A percentile compares a stretch with the other conserved stretches of the same genome.
phyloP scores from a whole-genome alignment of 2,329 filamentous ascomycete genomes.

The Waltergamsia citrina region DNA sequence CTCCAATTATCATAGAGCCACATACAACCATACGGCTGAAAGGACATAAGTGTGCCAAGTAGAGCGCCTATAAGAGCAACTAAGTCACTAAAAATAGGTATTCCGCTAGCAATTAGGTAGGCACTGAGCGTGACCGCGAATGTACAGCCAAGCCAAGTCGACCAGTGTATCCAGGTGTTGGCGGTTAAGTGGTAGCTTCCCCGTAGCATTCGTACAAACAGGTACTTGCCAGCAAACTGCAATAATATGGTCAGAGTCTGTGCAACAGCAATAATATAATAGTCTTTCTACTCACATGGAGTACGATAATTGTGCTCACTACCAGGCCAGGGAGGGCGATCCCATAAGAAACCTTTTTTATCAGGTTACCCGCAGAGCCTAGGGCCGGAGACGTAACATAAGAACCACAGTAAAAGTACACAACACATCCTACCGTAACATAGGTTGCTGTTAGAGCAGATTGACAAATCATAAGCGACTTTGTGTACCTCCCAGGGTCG shows the following conservation, averaged over 20 bases:
- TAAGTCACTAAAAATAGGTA: conserved; percentile 17
- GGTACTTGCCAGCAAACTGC: conserved; percentile 42
- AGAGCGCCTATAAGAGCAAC: conserved; percentile 16
- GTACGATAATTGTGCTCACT: conserved; percentile 15
- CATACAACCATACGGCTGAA: conserved; percentile 22
- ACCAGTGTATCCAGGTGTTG: conserved; percentile 13
- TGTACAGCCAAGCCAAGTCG: conserved; percentile 15
- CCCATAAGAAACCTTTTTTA: conserved; percentile 36
- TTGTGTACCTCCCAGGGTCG: conserved; percentile 16
- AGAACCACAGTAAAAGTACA: conserved; percentile 35
- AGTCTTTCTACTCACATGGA: conserved; percentile 15
- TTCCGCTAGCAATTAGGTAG: conserved; percentile 17
- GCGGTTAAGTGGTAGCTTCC: conserved; percentile 13
- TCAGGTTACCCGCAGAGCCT: conserved; percentile 27
- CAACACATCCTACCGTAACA: too few relatives aligned
- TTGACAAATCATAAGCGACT: conserved; percentile 14
- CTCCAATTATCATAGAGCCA: conserved; percentile 33
- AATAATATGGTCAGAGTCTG: not conserved
- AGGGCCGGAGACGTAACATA: conserved; percentile 36
- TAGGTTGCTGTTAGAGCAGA: too few relatives aligned
- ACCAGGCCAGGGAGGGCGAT: conserved; percentile 20
- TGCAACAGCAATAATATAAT: too few relatives aligned
- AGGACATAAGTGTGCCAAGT: conserved; percentile 16
- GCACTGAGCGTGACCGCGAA: conserved; percentile 12
- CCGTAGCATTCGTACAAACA: conserved; percentile 37